Conservation (phyloP, 2,329 filamentous ascomycete species). For the Lithohypha guttulata region DNA sequence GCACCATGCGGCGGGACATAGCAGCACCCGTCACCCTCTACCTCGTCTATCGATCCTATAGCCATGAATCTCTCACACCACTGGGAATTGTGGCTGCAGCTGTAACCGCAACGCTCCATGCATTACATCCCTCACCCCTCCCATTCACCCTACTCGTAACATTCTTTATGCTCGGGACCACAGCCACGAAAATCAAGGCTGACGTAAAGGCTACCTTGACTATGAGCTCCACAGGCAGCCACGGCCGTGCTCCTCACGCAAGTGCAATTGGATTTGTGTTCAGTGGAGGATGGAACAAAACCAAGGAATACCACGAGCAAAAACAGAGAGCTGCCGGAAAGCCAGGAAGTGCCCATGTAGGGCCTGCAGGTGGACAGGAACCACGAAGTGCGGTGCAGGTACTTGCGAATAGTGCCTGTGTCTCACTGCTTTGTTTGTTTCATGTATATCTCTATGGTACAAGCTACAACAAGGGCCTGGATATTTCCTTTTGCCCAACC, state of each 20-base stretch:
- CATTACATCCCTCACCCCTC: constrained; percentile 85
- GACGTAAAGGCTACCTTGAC: constrained; percentile 74
- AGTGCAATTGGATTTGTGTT: background rate
- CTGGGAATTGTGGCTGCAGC: constrained; percentile 61
- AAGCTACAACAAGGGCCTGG: background rate
- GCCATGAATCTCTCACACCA: constrained; percentile 66
- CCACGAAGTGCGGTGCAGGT: constrained; percentile 80
- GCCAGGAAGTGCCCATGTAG: background rate
- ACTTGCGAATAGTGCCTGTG: constrained; percentile 74
- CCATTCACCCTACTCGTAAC: constrained; percentile 70
- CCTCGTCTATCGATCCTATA: constrained; percentile 57
- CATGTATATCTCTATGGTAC: constrained; percentile 26
- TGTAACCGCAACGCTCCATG: constrained; percentile 67
- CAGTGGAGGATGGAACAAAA: constrained; percentile 7
- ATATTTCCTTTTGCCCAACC: background rate
- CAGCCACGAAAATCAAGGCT: constrained; percentile 82
- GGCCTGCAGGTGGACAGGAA: constrained; percentile 57
- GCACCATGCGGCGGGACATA: constrained; percentile 35
- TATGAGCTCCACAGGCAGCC: constrained; percentile 53
- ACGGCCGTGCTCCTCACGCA: background rate
- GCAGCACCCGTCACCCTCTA: constrained; percentile 40
- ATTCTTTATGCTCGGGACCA: constrained; percentile 79
- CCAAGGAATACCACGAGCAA: background rate
- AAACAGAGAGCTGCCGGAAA: background rate
- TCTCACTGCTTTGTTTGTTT: constrained; percentile 51